Percentiles rank a stretch among this genome's conserved stretches.
Evolutionary conservation across 2,329 filamentous ascomycete species (phyloP).

Genomic region (Lecanicillium sp.): DNA sequence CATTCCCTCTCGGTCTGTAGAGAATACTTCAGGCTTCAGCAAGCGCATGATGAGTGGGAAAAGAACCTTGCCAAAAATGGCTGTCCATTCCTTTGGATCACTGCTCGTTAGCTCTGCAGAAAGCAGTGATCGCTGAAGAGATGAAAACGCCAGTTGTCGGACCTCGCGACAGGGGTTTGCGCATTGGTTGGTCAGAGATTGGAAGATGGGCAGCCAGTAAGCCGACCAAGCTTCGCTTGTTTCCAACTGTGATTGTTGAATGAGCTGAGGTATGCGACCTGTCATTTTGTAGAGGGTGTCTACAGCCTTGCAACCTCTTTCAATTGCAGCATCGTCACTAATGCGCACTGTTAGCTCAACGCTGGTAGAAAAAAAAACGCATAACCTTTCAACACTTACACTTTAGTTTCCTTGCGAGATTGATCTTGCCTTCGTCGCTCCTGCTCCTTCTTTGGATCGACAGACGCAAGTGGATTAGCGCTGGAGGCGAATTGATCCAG

Average conservation of each 20-base stretch:
- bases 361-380: no score
- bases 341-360: slow-evolving; percentile 4
- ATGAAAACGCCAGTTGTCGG: slow-evolving; percentile 77
- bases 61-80: slow-evolving; percentile 87
- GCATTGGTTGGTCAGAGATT: slow-evolving; percentile 80
- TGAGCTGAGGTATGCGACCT: slow-evolving; percentile 71
- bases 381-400: no score
- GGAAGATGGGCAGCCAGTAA: slow-evolving; percentile 94
- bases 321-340: slow-evolving; percentile 47
- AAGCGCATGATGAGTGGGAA: slow-evolving; percentile 84
- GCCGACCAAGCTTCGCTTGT: slow-evolving; percentile 87
- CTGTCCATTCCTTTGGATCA: slow-evolving; percentile 85
- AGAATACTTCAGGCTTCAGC: slow-evolving; percentile 90
- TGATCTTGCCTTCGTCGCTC: slow-evolving; percentile 26
- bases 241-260: slow-evolving; percentile 89
- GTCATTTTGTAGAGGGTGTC: slow-evolving; percentile 77
- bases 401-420: slow-evolving; percentile 17
- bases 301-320: slow-evolving; percentile 72
- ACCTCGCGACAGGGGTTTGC: slow-evolving; percentile 92
- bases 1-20: slow-evolving; percentile 86
- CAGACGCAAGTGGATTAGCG: slow-evolving; percentile 61
- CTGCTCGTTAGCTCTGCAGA: slow-evolving; percentile 76
- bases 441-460: slow-evolving; percentile 60
- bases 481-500: slow-evolving; percentile 86
- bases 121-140: slow-evolving; percentile 76